Conservation (phyloP, 176 grass and related monocot genomes). For the Bothriochloa decipiens region DNA sequence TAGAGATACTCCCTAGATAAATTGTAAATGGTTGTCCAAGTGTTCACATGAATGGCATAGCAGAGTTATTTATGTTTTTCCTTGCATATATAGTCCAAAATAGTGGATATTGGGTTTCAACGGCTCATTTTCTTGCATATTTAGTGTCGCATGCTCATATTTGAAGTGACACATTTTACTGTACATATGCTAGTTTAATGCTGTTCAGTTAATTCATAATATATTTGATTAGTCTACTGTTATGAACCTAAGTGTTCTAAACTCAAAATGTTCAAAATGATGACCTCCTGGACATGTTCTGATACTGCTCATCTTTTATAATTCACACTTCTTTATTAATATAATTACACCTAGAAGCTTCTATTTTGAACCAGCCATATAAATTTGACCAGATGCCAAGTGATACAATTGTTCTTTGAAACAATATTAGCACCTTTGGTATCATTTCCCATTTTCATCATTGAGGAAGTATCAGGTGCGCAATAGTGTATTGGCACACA, state of each 20-base stretch:
- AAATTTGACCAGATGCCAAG: not conserved
- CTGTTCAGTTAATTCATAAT: not conserved
- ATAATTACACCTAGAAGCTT: not conserved
- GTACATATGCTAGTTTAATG: not conserved
- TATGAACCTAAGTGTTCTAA: not conserved
- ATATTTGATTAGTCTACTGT: constrained; percentile 3
- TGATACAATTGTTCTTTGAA: constrained; percentile 19
- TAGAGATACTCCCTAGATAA: constrained; percentile 23
- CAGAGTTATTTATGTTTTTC: constrained; percentile 1
- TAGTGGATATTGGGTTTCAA: constrained; percentile 23
- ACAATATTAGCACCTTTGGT: constrained; percentile 1
- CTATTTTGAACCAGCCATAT: not conserved
- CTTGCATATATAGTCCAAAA: not conserved
- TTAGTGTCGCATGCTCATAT: constrained; percentile 18
- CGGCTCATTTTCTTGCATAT: not conserved
- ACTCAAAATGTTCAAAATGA: constrained; percentile 33
- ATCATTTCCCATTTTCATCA: constrained; percentile 10
- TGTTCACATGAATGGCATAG: not conserved
- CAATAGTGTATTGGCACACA: too few species aligned
- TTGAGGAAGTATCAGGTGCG: too few species aligned
- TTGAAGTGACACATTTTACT: not conserved
- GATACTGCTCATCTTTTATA: not conserved
- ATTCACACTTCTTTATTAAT: not conserved
- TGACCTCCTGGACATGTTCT: not conserved
- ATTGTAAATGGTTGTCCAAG: constrained; percentile 2